Conservation (phyloP, 2,329 filamentous ascomycete genomes). For the Madurella mycetomatis region DNA sequence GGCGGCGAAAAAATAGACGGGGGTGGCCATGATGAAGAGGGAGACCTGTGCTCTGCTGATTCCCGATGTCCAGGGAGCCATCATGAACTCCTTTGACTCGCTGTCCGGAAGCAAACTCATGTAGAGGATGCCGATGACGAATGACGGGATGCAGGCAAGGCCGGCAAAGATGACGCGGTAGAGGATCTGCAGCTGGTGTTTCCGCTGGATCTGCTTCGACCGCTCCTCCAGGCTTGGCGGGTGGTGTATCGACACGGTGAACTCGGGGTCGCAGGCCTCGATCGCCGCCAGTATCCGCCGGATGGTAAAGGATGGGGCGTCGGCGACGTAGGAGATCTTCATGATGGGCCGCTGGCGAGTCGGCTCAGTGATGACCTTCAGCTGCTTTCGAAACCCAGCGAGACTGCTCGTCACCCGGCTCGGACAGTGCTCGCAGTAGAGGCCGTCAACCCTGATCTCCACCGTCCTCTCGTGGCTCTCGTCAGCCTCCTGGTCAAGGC, state of each 20-base stretch:
- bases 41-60: constrained; percentile 74
- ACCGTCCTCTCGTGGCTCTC: constrained; percentile 46
- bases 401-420: constrained; percentile 52
- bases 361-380: constrained; percentile 52
- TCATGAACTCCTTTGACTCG: constrained; percentile 62
- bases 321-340: constrained; percentile 65
- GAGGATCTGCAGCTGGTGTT: constrained; percentile 65
- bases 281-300: constrained; percentile 69
- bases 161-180: constrained; percentile 67
- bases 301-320: constrained; percentile 66
- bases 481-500: constrained; percentile 31
- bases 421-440: constrained; percentile 72
- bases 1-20: constrained; percentile 80
- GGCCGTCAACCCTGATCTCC: constrained; percentile 63
- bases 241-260: constrained; percentile 68
- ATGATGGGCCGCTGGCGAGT: constrained; percentile 63
- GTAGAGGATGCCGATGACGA: constrained; percentile 83
- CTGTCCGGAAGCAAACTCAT: constrained; percentile 71
- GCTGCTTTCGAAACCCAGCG: constrained; percentile 44
- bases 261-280: constrained; percentile 58
- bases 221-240: constrained; percentile 80
- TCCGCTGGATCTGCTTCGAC: constrained; percentile 65
- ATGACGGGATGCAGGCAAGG: constrained; percentile 71
- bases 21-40: constrained; percentile 75
- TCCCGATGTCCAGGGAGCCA: constrained; percentile 65